Percentiles rank a stretch among this genome's conserved stretches.
Evolutionary conservation across 306 rosid genomes (phyloP).

Genomic region (Casuarina equisetifolia): DNA sequence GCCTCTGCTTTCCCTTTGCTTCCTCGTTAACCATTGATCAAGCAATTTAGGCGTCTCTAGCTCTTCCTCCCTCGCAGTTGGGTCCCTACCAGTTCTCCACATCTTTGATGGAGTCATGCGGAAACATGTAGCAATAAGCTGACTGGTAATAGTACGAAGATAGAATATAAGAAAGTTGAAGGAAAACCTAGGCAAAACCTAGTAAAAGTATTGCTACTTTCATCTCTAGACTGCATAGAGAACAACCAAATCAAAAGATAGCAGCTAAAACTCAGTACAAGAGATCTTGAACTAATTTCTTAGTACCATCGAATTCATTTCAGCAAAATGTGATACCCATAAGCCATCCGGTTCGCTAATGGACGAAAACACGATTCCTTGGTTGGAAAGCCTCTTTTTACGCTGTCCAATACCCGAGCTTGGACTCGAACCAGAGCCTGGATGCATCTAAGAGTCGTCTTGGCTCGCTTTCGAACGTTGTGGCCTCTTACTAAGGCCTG

Average conservation of each 20-base stretch:
- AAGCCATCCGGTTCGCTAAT: constrained; percentile 25
- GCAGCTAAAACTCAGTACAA: not conserved
- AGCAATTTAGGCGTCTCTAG: constrained; percentile 27
- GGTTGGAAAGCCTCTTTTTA: constrained; percentile 35
- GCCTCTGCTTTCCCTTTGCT: constrained; percentile 29
- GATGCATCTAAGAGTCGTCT: constrained; percentile 55
- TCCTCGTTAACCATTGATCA: constrained; percentile 17
- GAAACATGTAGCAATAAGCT: not conserved
- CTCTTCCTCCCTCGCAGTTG: constrained; percentile 34
- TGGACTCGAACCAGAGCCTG: constrained; percentile 57
- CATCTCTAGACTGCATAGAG: constrained; percentile 42
- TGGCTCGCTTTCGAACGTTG: constrained; percentile 49
- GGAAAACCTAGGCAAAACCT: constrained; percentile 26
- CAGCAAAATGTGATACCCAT: constrained; percentile 24
- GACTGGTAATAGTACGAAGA: not conserved
- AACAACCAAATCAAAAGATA: not conserved
- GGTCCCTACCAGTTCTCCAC: constrained; percentile 31
- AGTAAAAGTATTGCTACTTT: constrained; percentile 29
- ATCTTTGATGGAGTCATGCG: constrained; percentile 2
- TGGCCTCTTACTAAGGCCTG: constrained; percentile 65
- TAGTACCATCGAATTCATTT: constrained; percentile 34
- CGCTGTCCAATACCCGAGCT: constrained; percentile 38
- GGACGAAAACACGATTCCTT: constrained; percentile 35
- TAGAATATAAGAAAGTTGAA: not conserved
- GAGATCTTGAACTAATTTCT: not conserved